Base-by-base conservation (phyloP, 495 filamentous ascomycete genomes). In the Chlorociboria aeruginascens region DNA sequence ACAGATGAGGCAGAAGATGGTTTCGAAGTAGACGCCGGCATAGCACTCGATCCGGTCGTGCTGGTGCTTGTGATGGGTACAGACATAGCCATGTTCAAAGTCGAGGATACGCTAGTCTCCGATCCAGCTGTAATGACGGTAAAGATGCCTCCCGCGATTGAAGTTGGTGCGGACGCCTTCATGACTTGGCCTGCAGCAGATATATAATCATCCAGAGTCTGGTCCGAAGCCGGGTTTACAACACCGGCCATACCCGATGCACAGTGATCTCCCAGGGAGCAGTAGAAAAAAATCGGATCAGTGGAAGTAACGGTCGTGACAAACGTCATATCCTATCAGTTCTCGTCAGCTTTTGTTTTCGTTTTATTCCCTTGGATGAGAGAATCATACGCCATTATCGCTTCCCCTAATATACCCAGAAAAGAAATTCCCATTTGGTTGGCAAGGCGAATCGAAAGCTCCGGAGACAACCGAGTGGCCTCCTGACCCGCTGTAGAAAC, bases 381-480 rank as follows among this genome's bases (percentile, higher is more conserved):
- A n/a, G 31, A 35, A 35, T 8, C 13, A 33, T 34, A 17, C 28
- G n/a, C 34, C 34, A 6, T n/a, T 16, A 0, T 10, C 10, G 16
- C 16, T 34, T 11, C 77, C 77, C 0, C 64, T 66, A 55, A 62
- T 50, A 49, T 66, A 72, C 60, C 58, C 59, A 3, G 64, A 66
- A 55, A 61, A 56, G 51, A 57, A 53, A 36, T 32, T 33, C 11
- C 31, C 13, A 50, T 72, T 60, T 41, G 79, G 77, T 13, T 69
- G 61, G 66, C 84, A 89, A 0, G 85, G 82, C 43, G 69, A 61
- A 52, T 72, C 68, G 63, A 86, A 86, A 48, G 69, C 70, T 30
- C 76, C 74, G 62, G 86, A 76, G 2, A 66, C 76, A 30, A 85
- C 79, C 28, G 76, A 79, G 70, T 88, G 85, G 31, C 25, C 28